A percentile compares a stretch with the other conserved stretches of the same genome.
Evolutionary conservation across 2,329 filamentous ascomycete species (phyloP).

Genomic region (Colletotrichum sp.): DNA sequence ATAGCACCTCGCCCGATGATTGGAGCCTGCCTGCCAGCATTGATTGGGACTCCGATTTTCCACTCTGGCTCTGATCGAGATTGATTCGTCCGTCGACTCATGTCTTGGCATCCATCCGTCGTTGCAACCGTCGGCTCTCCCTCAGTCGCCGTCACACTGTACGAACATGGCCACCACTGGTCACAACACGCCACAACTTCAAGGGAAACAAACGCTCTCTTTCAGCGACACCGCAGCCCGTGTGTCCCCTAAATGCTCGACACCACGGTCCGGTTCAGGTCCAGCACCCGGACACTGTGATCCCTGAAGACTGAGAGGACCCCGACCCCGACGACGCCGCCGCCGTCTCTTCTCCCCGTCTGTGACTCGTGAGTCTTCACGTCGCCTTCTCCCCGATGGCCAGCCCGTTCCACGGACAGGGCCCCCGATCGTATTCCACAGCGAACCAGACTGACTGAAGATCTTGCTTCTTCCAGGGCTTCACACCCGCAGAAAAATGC

Average conservation of each 20-base stretch:
- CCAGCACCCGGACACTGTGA: background rate
- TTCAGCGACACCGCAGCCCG: background rate
- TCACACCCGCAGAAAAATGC: background rate
- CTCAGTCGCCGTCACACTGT: background rate
- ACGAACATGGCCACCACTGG: background rate
- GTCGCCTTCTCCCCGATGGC: background rate
- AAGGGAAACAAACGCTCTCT: background rate
- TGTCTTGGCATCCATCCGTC: background rate
- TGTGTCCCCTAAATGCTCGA: background rate
- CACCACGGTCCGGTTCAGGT: background rate
- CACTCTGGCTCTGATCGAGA: background rate
- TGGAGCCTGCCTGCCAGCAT: background rate
- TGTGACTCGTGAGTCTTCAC: background rate
- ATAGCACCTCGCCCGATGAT: slow-evolving; percentile 1
- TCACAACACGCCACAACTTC: background rate
- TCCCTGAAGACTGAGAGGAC: background rate
- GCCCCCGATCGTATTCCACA: slow-evolving; percentile 1
- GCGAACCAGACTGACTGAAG: background rate
- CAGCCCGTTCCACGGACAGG: slow-evolving; percentile 12
- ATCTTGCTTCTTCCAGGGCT: slow-evolving; percentile 7
- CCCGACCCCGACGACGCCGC: background rate
- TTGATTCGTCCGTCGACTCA: slow-evolving; percentile 1
- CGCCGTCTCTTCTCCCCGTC: background rate
- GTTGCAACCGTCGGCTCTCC: background rate
- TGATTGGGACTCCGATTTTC: background rate